phyloP scores from a whole-genome alignment of 1,284 basidiomycete genomes.

The Irpex sp. region DNA sequence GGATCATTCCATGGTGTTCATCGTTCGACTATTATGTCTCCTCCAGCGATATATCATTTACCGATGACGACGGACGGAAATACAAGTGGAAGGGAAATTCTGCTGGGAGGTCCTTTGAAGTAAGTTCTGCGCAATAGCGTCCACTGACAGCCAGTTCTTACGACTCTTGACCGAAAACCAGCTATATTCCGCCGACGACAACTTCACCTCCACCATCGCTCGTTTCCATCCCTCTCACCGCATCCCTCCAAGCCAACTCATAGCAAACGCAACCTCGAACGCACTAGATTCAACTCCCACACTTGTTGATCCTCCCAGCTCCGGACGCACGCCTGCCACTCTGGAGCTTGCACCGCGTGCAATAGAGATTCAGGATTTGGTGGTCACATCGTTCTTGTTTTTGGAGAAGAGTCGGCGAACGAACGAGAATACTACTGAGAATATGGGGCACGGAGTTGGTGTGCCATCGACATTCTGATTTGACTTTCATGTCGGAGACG shows the following conservation, averaged over 20 bases:
- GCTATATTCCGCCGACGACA: slow-evolving; percentile 33
- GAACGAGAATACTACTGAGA: slow-evolving; percentile 18
- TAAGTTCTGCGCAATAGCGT: slow-evolving; percentile 7
- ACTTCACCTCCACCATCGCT: slow-evolving; percentile 30
- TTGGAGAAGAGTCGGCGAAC: slow-evolving; percentile 27
- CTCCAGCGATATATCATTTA: slow-evolving; percentile 33
- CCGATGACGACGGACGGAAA: slow-evolving; percentile 31
- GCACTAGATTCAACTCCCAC: slow-evolving; percentile 9
- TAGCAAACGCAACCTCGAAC: background rate
- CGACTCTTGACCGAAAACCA: slow-evolving; percentile 12
- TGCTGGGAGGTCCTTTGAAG: slow-evolving; percentile 34
- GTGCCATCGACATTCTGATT: background rate
- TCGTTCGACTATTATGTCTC: background rate
- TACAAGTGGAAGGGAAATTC: slow-evolving; percentile 41
- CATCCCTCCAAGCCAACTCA: slow-evolving; percentile 12
- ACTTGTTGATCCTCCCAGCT: slow-evolving; percentile 12
- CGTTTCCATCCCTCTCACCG: slow-evolving; percentile 31
- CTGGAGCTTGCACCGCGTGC: slow-evolving; percentile 32
- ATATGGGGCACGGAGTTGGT: slow-evolving; percentile 13
- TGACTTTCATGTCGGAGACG: too few relatives aligned
- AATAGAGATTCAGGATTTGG: slow-evolving; percentile 32
- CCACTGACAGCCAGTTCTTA: background rate
- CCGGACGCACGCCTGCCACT: slow-evolving; percentile 20
- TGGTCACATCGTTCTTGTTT: slow-evolving; percentile 37
- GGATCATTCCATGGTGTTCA: too few relatives aligned